A percentile compares a stretch with the other conserved stretches of the same genome.
Evolutionary conservation across 345 rosid genomes (phyloP).

Genomic region (Syzygium oleosum): DNA sequence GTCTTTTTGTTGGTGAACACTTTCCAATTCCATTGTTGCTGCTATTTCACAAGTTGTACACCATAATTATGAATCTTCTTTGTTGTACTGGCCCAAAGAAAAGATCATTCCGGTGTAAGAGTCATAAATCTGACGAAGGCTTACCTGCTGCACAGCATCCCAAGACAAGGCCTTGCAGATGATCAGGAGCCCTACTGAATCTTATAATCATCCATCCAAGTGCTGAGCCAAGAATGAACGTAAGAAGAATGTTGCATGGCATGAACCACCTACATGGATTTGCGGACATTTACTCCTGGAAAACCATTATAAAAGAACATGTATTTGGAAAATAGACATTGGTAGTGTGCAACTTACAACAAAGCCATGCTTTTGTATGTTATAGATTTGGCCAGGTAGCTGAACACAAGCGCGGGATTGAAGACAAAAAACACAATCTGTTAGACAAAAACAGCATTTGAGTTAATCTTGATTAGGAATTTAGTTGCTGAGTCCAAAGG

Average conservation of each 20-base stretch:
- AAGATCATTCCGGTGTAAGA: not conserved
- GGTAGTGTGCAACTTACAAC: slow-evolving; percentile 10
- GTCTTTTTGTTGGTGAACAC: not conserved
- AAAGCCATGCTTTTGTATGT: slow-evolving; percentile 17
- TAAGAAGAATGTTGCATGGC: slow-evolving; percentile 32
- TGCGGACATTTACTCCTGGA: not conserved
- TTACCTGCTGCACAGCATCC: slow-evolving; percentile 47
- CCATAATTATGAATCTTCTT: not conserved
- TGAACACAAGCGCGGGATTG: slow-evolving; percentile 23
- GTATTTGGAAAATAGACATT: not conserved
- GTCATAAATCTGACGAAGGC: not conserved
- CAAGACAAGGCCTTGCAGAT: slow-evolving; percentile 35
- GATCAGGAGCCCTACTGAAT: slow-evolving; percentile 20
- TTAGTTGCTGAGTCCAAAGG: not conserved
- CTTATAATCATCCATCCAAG: slow-evolving; percentile 32
- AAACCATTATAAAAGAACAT: not conserved
- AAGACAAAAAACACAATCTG: slow-evolving; percentile 32
- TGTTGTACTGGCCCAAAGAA: not conserved
- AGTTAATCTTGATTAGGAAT: not conserved
- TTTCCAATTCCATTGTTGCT: not conserved
- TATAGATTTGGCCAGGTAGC: slow-evolving; percentile 26
- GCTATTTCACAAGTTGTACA: not conserved
- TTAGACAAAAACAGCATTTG: not conserved
- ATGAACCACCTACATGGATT: slow-evolving; percentile 37
- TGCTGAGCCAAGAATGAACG: slow-evolving; percentile 21